Evolutionary conservation across 139 green algal genomes (phyloP), one percentile per base, ranked within the genome.

Genomic region (Picochlorum sp.): DNA sequence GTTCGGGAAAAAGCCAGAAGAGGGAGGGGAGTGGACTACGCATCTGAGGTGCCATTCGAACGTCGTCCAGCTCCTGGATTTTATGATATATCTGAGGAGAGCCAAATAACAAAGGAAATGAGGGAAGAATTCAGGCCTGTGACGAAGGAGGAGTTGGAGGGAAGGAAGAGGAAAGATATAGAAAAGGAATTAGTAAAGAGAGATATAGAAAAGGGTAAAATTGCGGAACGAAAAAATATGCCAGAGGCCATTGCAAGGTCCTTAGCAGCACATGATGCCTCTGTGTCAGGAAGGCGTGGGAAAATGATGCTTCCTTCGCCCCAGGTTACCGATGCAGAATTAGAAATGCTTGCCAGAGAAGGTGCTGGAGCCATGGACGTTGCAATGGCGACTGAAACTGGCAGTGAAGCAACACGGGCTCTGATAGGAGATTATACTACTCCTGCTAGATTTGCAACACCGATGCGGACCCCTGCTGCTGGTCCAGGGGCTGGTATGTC

Each of bases 1-100:
- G 40, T 81, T 51, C 36, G 73, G 1, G 50, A 69, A 25, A 65
- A 62, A 41, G 37, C 41, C 16, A 63, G 55, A 28, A 66, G 60
- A 12, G 55, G 50, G 16, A 26, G 71, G 0, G 84, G 75, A 18
- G 79, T 96, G 14, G 77, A 96, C 66, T 94, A 93, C 74, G 86
- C 79, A 47, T 65, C 69, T n/a, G 84, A 96, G 72, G 84, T 95
- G 35, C 69, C 90, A 12, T 98, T 98, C 77, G 89, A 99, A 81
- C 75, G 81, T 28, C 84, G 84, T 69, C 81, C 89, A 10, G 76
- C 82, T 18, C 26, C 78, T 0, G 89, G 93, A 14, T 96, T 97
- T 61, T 96, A 88, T 61, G 88, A 96, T 69, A 85, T 72, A 3
- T 59, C 41, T 20, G 78, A 83, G 4, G 90, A 98, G 82, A 51